Conservation (phyloP, 257 asterid genomes). For the Solanum commersonii region DNA sequence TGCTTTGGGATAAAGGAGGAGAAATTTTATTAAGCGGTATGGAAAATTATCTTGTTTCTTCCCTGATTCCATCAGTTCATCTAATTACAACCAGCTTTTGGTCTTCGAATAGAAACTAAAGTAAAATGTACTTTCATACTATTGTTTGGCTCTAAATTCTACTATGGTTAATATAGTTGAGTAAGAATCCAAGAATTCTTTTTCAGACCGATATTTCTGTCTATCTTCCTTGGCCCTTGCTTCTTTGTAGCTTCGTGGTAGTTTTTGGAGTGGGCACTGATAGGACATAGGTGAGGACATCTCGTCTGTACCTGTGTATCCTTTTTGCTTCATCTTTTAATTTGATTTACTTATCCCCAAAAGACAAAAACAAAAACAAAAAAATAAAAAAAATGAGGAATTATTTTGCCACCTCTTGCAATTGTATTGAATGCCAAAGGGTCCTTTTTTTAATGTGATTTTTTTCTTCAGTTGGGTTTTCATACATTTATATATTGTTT, state of each 20-base stretch:
- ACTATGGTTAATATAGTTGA: not conserved
- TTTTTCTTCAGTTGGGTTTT: not conserved
- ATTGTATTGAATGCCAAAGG: not conserved
- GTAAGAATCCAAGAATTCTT: not conserved
- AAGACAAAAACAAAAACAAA: no score
- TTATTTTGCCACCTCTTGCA: not conserved
- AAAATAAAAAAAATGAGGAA: not conserved
- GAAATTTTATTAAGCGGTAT: not conserved
- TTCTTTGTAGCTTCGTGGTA: not conserved
- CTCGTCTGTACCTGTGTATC: not conserved
- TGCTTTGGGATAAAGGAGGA: not conserved
- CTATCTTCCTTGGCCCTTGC: not conserved
- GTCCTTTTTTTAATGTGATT: not conserved
- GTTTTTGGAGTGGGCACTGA: not conserved
- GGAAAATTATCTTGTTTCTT: not conserved
- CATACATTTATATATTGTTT: slow-evolving; percentile 2
- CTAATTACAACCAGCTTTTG: not conserved
- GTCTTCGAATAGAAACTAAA: not conserved
- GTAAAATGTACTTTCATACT: not conserved
- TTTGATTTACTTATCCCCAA: not conserved
- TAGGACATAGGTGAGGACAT: not conserved
- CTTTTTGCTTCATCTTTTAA: not conserved
- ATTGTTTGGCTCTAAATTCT: not conserved
- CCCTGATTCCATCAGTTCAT: not conserved
- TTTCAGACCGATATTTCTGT: not conserved